Base-by-base conservation (phyloP, 1,284 basidiomycete genomes). In the Irpex sp. region DNA sequence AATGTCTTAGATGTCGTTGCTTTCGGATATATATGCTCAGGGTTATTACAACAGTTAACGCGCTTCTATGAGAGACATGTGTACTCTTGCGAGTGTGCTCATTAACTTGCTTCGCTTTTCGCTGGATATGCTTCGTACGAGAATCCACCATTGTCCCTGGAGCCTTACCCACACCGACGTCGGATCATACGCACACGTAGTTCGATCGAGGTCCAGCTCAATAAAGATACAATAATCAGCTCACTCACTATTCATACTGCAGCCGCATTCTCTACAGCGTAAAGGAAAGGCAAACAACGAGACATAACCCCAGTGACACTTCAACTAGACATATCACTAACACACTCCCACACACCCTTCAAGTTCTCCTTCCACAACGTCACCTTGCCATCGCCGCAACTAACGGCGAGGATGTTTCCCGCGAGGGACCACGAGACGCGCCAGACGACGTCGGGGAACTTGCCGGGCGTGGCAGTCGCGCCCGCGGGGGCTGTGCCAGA, bases 331-430 rank as follows among this genome's bases (percentile, higher is more conserved):
- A 96, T 89, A 72, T 97, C 94, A 73, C 91, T 95, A 62, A 98
- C 94, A 75, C 96, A 97, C 77, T 98, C 97, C 94, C 97, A 99
- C 21, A 85, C 81, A 19, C 94, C 92, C 75, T 94, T 95, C 71
- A 98, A 78, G 74, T 94, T 97, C 80, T 99, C 97, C 80, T 99
- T 99, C 97, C 96, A 99, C 61, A 99, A 81, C 11, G 92, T 96
- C 36, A 99, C 96, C 78, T 98, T 98, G 31, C 97, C 97, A 75
- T 99, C 97, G 13, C 96, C 97, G 77, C 96, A 97, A 76, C 94
- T 97, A 48, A 98, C 97, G 0, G 97, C 96, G 57, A 99, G 83
- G 61, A 99, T 88, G 73, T 98, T 98, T 19, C 97, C 97, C 2
- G 96, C 94, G 56, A 98, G 84, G 70, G 94, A 96, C 97, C 97